Conservation (phyloP, 2,329 filamentous ascomycete genomes). For the Pseudocercospora fuligena region DNA sequence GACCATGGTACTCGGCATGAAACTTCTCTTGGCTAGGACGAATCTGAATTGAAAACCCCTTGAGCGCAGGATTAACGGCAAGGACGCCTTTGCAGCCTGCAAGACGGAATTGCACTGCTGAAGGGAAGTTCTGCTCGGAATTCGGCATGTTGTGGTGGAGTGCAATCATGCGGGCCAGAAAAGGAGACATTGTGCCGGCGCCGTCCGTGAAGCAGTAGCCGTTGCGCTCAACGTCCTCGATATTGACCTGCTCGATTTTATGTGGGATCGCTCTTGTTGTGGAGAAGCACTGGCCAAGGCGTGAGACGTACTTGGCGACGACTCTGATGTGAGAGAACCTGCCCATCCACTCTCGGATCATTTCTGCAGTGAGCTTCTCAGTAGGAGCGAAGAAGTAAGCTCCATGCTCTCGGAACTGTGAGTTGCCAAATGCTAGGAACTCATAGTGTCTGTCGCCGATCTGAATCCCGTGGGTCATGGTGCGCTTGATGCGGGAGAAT, state of each 20-base stretch:
- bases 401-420: conserved; percentile 88
- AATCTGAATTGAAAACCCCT: conserved; percentile 74
- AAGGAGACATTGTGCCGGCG: conserved; percentile 85
- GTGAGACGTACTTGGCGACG: conserved; percentile 87
- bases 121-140: conserved; percentile 62
- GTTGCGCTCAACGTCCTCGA: conserved; percentile 72
- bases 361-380: conserved; percentile 67
- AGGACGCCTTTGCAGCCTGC: conserved; percentile 92
- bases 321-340: conserved; percentile 78
- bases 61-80: conserved; percentile 66
- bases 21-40: conserved; percentile 91
- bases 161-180: conserved; percentile 73
- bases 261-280: conserved; percentile 78
- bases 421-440: conserved; percentile 94
- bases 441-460: conserved; percentile 83
- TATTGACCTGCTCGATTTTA: conserved; percentile 61
- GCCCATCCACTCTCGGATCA: conserved; percentile 87
- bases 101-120: conserved; percentile 88
- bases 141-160: conserved; percentile 68
- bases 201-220: conserved; percentile 84
- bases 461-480: conserved; percentile 76
- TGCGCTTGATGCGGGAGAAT: conserved; percentile 73
- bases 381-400: conserved; percentile 89
- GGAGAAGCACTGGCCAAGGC: conserved; percentile 93
- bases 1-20: conserved; percentile 66